These are phyloP conservation scores for Phoma sp. DNA, from an alignment of 2,329 filamentous ascomycete species.

Conservation along the genomic window DNA sequence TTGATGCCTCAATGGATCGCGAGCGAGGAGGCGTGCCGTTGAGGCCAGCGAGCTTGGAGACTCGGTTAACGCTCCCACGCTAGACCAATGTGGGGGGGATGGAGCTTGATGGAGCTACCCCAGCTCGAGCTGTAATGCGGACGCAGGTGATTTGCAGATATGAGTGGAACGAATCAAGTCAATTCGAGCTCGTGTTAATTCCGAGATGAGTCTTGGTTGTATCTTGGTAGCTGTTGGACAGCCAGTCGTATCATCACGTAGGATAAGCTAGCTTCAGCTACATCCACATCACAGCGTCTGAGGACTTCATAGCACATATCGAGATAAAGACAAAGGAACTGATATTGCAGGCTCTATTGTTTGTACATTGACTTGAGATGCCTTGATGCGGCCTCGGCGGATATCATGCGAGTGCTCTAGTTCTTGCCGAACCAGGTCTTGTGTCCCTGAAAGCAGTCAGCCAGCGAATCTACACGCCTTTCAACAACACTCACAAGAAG, in stretches of 20 bases:
- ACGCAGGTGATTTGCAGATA: background rate
- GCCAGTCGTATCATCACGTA: no score
- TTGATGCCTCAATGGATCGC: slow-evolving; percentile 20
- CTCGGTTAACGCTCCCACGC: slow-evolving; percentile 28
- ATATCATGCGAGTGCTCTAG: slow-evolving; percentile 32
- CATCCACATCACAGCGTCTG: slow-evolving; percentile 1
- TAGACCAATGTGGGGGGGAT: slow-evolving; percentile 37
- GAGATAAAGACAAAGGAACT: slow-evolving; percentile 20
- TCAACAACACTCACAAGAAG: slow-evolving; percentile 55
- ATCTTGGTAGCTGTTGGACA: no score
- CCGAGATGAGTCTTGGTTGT: no score
- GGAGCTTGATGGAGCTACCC: slow-evolving; percentile 8
- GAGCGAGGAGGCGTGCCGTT: slow-evolving; percentile 21
- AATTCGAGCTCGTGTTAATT: no score
- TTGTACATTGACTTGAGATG: slow-evolving; percentile 38
- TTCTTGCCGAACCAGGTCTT: slow-evolving; percentile 72
- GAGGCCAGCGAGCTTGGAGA: slow-evolving; percentile 26
- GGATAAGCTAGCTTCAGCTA: no score
- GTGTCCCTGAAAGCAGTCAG: slow-evolving; percentile 61
- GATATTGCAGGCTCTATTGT: slow-evolving; percentile 35
- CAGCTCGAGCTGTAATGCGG: slow-evolving; percentile 4
- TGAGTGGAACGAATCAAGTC: no score
- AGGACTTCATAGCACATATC: no score
- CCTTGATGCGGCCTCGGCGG: slow-evolving; percentile 21
- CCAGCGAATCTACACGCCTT: no score